Evolutionary conservation across 371 early-diverging fungal genomes (phyloP).

Genomic region (Nematocida major): DNA sequence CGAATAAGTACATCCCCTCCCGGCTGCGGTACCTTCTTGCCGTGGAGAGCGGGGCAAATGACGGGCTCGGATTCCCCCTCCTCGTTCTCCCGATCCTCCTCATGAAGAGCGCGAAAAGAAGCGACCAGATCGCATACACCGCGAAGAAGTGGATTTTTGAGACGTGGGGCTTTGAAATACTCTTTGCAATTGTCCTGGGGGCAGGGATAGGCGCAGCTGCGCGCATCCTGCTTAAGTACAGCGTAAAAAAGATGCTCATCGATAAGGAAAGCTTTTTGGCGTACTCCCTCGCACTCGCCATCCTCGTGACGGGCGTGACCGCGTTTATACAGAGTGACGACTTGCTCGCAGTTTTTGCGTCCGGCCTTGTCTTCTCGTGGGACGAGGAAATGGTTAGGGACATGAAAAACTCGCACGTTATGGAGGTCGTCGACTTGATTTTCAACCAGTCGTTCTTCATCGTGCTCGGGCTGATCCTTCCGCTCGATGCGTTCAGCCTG

Average conservation of each 20-base stretch:
- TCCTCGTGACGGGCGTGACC: slow-evolving; percentile 72
- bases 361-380: slow-evolving; percentile 75
- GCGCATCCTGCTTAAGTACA: slow-evolving; percentile 69
- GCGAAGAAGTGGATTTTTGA: slow-evolving; percentile 50
- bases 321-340: slow-evolving; percentile 74
- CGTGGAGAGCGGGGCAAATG: slow-evolving; percentile 69
- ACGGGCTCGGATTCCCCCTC: slow-evolving; percentile 75
- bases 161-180: slow-evolving; percentile 63
- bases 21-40: slow-evolving; percentile 73
- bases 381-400: slow-evolving; percentile 77
- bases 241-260: slow-evolving; percentile 71
- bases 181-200: slow-evolving; percentile 73
- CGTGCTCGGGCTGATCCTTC: slow-evolving; percentile 75
- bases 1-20: slow-evolving; percentile 74
- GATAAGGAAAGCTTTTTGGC: slow-evolving; percentile 79
- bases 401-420: slow-evolving; percentile 74
- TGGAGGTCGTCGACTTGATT: slow-evolving; percentile 79
- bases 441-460: slow-evolving; percentile 80
- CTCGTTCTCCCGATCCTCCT: slow-evolving; percentile 68
- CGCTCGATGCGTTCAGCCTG: slow-evolving; percentile 69
- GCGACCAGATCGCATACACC: not conserved
- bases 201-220: slow-evolving; percentile 69
- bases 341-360: slow-evolving; percentile 78
- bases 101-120: slow-evolving; percentile 42
- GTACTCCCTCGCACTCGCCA: slow-evolving; percentile 74